These are phyloP conservation scores for Aspergillus hancockii DNA, from an alignment of 495 filamentous ascomycete species.

Conservation along the genomic window DNA sequence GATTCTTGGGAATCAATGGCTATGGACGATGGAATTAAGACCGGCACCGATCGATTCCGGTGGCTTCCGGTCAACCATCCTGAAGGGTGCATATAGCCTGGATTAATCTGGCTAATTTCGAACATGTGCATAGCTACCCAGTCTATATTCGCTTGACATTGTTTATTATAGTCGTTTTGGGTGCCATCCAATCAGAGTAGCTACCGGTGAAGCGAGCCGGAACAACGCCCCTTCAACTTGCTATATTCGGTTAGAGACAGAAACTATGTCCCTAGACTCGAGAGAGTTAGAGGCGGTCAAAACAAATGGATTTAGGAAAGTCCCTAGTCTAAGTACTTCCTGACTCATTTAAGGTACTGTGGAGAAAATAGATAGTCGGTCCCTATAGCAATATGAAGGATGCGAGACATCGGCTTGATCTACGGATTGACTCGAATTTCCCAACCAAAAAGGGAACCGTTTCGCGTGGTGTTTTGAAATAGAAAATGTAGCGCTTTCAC, in stretches of 20 bases:
- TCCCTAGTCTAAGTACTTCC: too few relatives aligned
- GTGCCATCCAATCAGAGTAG: neutral
- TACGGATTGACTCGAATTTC: neutral
- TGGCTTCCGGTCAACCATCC: neutral
- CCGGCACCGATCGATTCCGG: neutral
- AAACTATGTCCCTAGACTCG: too few relatives aligned
- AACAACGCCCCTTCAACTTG: neutral
- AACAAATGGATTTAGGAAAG: neutral
- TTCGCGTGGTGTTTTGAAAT: neutral
- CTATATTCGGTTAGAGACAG: neutral
- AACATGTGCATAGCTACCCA: neutral
- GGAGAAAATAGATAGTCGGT: neutral
- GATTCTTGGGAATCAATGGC: too few relatives aligned
- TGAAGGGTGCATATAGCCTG: neutral
- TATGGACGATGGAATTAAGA: too few relatives aligned
- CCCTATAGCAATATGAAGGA: neutral
- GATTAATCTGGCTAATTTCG: neutral
- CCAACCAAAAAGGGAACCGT: neutral
- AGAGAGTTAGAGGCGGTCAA: neutral
- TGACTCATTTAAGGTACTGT: neutral
- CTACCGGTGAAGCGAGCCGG: neutral
- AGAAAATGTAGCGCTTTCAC: neutral
- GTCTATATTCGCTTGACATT: neutral
- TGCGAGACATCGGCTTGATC: neutral
- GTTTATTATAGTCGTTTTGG: neutral